phyloP scores from a whole-genome alignment of 768 basidiomycete genomes.

The Kwoniella dejecticola region DNA sequence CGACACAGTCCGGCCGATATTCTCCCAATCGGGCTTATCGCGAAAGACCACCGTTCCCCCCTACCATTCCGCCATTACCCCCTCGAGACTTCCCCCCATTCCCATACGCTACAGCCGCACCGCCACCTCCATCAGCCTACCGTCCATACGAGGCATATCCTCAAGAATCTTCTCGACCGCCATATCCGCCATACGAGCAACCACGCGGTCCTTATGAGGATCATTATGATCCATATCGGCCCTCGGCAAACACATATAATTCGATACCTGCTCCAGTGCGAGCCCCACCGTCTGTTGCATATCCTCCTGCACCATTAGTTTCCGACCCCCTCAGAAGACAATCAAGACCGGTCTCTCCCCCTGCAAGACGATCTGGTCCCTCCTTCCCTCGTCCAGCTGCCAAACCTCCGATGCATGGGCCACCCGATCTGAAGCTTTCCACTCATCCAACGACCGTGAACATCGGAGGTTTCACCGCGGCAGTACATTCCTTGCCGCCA shows the following conservation, averaged over 20 bases:
- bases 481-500: slow-evolving; percentile 39
- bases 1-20: slow-evolving; percentile 32
- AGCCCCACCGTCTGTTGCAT: slow-evolving; percentile 5
- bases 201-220: slow-evolving; percentile 39
- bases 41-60: slow-evolving; percentile 30
- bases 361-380: slow-evolving; percentile 3
- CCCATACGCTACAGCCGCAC: slow-evolving; percentile 3
- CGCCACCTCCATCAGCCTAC: slow-evolving; percentile 20
- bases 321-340: slow-evolving; percentile 6
- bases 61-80: slow-evolving; percentile 18
- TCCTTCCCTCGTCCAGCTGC: not conserved
- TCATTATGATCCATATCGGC: slow-evolving; percentile 46
- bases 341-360: slow-evolving; percentile 12
- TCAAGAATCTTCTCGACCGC: slow-evolving; percentile 19
- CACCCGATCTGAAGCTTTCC: slow-evolving; percentile 27
- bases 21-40: slow-evolving; percentile 38
- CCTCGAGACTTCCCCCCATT: slow-evolving; percentile 26
- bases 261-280: slow-evolving; percentile 10
- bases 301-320: slow-evolving; percentile 8
- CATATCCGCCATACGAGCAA: slow-evolving; percentile 37
- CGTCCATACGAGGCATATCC: slow-evolving; percentile 33
- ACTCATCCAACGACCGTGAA: slow-evolving; percentile 35
- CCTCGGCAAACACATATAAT: slow-evolving; percentile 28
- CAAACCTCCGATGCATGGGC: not conserved
- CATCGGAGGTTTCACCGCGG: slow-evolving; percentile 32